Evolutionary conservation across 257 asterid species (phyloP).

Genomic region (Capsicum pubescens): DNA sequence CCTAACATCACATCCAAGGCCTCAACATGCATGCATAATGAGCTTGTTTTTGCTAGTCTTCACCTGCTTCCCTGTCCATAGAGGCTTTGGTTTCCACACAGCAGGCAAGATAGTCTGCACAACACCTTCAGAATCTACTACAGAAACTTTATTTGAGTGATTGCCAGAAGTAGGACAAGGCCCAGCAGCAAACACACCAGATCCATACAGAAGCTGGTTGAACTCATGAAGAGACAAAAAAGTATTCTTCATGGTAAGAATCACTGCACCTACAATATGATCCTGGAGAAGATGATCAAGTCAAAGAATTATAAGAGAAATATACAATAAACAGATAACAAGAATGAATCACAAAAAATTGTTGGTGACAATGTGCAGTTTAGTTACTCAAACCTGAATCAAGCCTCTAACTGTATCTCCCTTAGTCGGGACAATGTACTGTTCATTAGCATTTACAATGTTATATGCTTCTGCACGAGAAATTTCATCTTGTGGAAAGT

Average conservation of each 20-base stretch:
- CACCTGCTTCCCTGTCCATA: conserved; percentile 99
- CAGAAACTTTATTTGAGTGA: conserved; percentile 54
- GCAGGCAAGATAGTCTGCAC: conserved; percentile 74
- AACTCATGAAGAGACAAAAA: conserved; percentile 80
- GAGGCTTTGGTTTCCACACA: conserved; percentile 92
- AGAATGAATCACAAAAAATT: conserved; percentile 17
- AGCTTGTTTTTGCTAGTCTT: conserved; percentile 23
- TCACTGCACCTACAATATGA: conserved; percentile 91
- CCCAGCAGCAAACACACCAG: conserved; percentile 67
- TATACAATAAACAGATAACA: background rate
- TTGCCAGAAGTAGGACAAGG: conserved; percentile 50
- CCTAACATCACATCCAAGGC: conserved; percentile 24
- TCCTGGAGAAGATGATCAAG: conserved; percentile 58
- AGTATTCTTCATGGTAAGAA: conserved; percentile 85
- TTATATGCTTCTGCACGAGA: conserved; percentile 99
- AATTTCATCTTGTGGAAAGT: conserved; percentile 99
- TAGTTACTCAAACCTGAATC: conserved; percentile 78
- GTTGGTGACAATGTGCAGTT: conserved; percentile 11
- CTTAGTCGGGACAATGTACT: conserved; percentile 95
- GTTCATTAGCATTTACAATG: conserved; percentile 97
- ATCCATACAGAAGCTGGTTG: conserved; percentile 89
- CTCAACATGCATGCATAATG: conserved; percentile 24
- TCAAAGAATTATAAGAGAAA: conserved; percentile 29
- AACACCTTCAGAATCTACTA: conserved; percentile 62
- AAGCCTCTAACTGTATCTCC: conserved; percentile 98